phyloP scores from a whole-genome alignment of 1,284 basidiomycete species.

The Pseudomicrostroma phylloplanum region DNA sequence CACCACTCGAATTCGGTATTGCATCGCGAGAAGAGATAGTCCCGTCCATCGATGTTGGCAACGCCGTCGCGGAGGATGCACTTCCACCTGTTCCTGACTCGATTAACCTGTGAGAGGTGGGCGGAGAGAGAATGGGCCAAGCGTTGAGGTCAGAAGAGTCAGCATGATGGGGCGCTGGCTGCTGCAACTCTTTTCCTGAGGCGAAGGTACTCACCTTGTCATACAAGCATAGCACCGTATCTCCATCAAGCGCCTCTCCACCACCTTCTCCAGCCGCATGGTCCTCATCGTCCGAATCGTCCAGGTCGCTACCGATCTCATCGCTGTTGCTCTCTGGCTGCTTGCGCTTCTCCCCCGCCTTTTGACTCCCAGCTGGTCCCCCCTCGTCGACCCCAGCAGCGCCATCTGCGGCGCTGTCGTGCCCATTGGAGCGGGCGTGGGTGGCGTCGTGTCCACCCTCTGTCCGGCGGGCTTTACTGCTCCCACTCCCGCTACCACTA shows the following conservation, averaged over 20 bases:
- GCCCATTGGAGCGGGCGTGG: conserved; percentile 6
- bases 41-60: conserved; percentile 91
- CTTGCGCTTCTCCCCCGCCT: conserved; percentile 38
- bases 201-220: conserved; percentile 70
- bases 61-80: conserved; percentile 98
- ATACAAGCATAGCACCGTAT: conserved; percentile 97
- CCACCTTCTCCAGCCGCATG: conserved; percentile 55
- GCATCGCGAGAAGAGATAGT: conserved; percentile 96
- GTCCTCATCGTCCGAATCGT: conserved; percentile 71
- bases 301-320: conserved; percentile 89
- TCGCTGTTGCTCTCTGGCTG: conserved; percentile 58
- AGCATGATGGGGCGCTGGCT: no score
- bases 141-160: no score
- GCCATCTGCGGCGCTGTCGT: conserved; percentile 9
- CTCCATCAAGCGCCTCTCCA: conserved; percentile 58
- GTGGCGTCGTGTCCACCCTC: conserved; percentile 2
- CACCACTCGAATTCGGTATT: conserved; percentile 52
- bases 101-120: conserved; percentile 58
- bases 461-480: conserved; percentile 7
- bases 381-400: conserved; percentile 8
- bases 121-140: not conserved
- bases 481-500: conserved; percentile 17
- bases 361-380: conserved; percentile 17
- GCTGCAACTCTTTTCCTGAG: no score
- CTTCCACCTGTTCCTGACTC: conserved; percentile 99